Percentiles rank a stretch among this genome's conserved stretches.
These are phyloP conservation scores for Dacryopinax primogenitus DNA, from an alignment of 768 basidiomycete genomes.

Conservation along the genomic window DNA sequence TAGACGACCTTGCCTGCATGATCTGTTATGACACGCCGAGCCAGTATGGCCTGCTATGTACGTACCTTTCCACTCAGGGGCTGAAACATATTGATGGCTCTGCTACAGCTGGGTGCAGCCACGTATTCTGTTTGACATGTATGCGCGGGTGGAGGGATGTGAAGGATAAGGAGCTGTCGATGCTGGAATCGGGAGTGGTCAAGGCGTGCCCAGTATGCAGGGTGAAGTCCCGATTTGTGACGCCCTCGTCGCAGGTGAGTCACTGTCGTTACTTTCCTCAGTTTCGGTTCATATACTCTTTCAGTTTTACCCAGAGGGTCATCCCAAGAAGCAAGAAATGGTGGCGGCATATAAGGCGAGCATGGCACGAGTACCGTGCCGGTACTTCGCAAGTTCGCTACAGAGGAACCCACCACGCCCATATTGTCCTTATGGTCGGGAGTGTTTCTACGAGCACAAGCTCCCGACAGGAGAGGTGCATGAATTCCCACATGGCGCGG, in stretches of 20 bases:
- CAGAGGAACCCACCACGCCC: slow-evolving; percentile 32
- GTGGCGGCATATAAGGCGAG: slow-evolving; percentile 55
- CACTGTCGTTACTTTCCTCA: slow-evolving; percentile 14
- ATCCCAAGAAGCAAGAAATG: slow-evolving; percentile 39
- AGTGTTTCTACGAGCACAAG: slow-evolving; percentile 68
- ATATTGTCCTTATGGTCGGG: slow-evolving; percentile 64
- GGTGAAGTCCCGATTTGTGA: slow-evolving; percentile 49
- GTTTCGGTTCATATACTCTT: background rate
- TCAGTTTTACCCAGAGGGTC: slow-evolving; percentile 41
- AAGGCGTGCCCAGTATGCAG: slow-evolving; percentile 77
- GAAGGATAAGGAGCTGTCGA: slow-evolving; percentile 39
- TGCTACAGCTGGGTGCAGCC: slow-evolving; percentile 52
- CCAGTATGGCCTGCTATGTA: slow-evolving; percentile 57
- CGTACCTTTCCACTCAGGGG: slow-evolving; percentile 17
- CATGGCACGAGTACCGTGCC: slow-evolving; percentile 58
- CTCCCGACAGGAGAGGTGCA: background rate
- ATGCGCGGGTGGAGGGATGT: slow-evolving; percentile 66
- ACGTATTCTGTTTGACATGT: slow-evolving; percentile 69
- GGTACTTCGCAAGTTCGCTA: slow-evolving; percentile 50
- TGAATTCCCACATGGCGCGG: background rate
- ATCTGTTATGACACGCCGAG: slow-evolving; percentile 65
- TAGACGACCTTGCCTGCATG: slow-evolving; percentile 32
- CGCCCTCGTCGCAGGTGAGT: slow-evolving; percentile 42
- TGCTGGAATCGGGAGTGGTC: slow-evolving; percentile 43
- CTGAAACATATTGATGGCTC: background rate